A percentile compares a stretch with the other conserved stretches of the same genome.
Conservation (phyloP, 108 stramenopile genomes). For the Nitzschia inconspicua region DNA sequence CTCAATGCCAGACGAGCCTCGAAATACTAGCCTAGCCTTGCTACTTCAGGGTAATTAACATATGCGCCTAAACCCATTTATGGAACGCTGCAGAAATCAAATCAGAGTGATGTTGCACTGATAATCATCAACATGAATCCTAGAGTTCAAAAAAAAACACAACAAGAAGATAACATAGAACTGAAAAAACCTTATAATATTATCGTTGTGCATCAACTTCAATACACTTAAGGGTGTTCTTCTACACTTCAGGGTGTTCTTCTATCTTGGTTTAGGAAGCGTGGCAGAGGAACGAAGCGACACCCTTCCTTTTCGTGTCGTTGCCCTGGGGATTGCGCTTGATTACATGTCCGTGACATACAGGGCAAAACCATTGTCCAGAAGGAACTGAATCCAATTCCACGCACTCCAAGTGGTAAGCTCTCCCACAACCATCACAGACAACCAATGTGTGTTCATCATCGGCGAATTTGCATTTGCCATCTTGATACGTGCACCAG, state of each 20-base stretch:
- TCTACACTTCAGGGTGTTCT: background rate
- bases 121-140: too few relatives aligned
- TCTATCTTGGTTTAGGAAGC: background rate
- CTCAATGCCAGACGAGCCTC: background rate
- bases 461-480: background rate
- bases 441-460: conserved; percentile 49
- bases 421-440: conserved; percentile 76
- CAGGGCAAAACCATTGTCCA: conserved; percentile 77
- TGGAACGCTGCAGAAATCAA: too few relatives aligned
- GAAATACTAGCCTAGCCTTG: too few relatives aligned
- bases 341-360: conserved; percentile 25
- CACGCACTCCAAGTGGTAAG: conserved; percentile 70
- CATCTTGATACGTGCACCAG: conserved; percentile 41
- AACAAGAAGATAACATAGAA: too few relatives aligned
- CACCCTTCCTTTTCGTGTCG: background rate
- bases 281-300: background rate
- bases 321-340: background rate
- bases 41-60: too few relatives aligned
- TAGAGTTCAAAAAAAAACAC: too few relatives aligned
- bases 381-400: conserved; percentile 54
- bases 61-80: too few relatives aligned
- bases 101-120: too few relatives aligned
- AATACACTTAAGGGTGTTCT: background rate
- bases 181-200: background rate
- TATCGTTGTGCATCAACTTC: background rate